phyloP scores from a whole-genome alignment of 2,329 filamentous ascomycete genomes.

The Leptoxyphium fumago region DNA sequence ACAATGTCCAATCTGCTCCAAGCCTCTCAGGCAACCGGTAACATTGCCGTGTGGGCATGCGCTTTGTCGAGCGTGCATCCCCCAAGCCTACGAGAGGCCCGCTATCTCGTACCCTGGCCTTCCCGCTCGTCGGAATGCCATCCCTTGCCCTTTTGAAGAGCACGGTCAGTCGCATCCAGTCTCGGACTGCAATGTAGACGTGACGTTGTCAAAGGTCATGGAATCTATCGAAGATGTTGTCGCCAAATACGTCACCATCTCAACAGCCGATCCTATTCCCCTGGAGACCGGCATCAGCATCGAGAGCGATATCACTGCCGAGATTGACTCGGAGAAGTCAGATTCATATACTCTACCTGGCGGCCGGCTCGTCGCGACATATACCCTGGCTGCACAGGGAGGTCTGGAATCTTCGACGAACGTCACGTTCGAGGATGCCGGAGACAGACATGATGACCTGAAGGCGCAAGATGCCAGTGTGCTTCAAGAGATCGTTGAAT shows the following conservation, averaged over 20 bases:
- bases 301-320: conserved; percentile 19
- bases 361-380: conserved; percentile 51
- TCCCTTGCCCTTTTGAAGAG: conserved; percentile 55
- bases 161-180: conserved; percentile 60
- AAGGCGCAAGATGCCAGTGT: conserved; percentile 32
- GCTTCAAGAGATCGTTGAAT: conserved; percentile 45
- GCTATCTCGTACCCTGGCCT: conserved; percentile 66
- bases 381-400: conserved; percentile 48
- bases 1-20: conserved; percentile 63
- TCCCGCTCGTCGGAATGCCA: conserved; percentile 51
- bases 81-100: conserved; percentile 45
- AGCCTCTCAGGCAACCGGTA: conserved; percentile 51
- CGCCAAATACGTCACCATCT: conserved; percentile 20
- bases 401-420: conserved; percentile 43
- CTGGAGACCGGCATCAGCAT: conserved; percentile 28
- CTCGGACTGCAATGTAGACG: conserved; percentile 63
- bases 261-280: conserved; percentile 19
- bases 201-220: conserved; percentile 59
- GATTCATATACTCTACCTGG: conserved; percentile 34
- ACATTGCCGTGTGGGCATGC: conserved; percentile 71
- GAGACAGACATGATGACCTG: conserved; percentile 19
- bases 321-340: conserved; percentile 20
- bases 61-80: conserved; percentile 62
- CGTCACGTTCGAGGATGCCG: conserved; percentile 33
- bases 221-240: conserved; percentile 44